Conservation (phyloP, 1,284 basidiomycete species). For the Sphaerobolus stellatus region DNA sequence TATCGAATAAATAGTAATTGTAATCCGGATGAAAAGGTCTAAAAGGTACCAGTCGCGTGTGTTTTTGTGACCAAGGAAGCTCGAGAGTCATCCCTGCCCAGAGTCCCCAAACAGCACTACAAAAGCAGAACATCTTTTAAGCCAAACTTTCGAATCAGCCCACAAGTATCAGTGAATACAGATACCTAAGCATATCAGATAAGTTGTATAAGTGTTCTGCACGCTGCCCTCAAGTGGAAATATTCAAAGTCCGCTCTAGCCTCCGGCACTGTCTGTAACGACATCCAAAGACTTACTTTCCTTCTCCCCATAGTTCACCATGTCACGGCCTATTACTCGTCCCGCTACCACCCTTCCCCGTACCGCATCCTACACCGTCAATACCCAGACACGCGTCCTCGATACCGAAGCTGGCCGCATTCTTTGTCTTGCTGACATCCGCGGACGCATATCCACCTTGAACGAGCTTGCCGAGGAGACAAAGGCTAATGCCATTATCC, state of each 20-base stretch:
- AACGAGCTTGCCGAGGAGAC: slow-evolving; percentile 89
- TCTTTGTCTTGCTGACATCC: slow-evolving; percentile 94
- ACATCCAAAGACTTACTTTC: slow-evolving; percentile 2
- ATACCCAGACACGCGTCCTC: slow-evolving; percentile 75
- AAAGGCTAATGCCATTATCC: slow-evolving; percentile 92
- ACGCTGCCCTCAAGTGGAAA: no score
- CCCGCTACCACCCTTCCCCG: slow-evolving; percentile 61
- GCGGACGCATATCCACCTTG: slow-evolving; percentile 82
- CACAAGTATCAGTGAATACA: no score
- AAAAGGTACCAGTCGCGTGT: no score
- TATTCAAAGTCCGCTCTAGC: slow-evolving; percentile 13
- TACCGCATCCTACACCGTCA: slow-evolving; percentile 47
- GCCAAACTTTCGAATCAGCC: no score
- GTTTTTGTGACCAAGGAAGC: no score
- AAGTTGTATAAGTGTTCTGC: no score
- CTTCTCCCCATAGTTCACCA: not conserved
- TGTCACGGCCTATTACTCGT: slow-evolving; percentile 39
- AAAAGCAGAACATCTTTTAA: no score
- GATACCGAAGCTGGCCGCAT: slow-evolving; percentile 83
- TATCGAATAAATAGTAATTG: no score
- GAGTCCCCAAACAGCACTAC: no score
- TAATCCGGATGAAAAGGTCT: no score
- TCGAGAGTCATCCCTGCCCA: no score
- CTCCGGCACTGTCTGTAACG: slow-evolving; percentile 8
- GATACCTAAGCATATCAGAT: no score